phyloP scores from a whole-genome alignment of 257 asterid genomes.

The Fraxinus quadrangulata region DNA sequence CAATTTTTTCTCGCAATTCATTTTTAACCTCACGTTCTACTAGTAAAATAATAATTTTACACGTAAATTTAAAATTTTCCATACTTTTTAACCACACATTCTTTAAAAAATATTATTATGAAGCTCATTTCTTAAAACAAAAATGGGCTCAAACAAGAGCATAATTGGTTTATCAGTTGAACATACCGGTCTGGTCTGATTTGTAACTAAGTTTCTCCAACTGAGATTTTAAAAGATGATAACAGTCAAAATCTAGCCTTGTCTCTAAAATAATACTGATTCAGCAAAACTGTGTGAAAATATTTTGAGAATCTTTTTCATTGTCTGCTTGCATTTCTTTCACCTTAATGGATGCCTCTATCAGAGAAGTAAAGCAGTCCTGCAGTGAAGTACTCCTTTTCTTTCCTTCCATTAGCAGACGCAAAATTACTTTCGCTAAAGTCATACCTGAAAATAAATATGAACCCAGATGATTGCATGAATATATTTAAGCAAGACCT shows the following conservation, averaged over 20 bases:
- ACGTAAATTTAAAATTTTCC: too few species aligned
- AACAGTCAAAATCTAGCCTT: not conserved
- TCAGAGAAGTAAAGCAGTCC: conserved; percentile 32
- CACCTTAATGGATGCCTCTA: conserved; percentile 35
- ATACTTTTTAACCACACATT: too few species aligned
- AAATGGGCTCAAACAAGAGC: too few species aligned
- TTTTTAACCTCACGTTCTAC: too few species aligned
- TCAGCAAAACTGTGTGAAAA: not conserved
- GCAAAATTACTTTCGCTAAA: conserved; percentile 33
- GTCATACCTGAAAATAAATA: conserved; percentile 34
- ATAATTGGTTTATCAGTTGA: too few species aligned
- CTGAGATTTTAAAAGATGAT: not conserved
- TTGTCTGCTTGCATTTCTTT: conserved; percentile 33
- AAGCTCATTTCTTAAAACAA: too few species aligned
- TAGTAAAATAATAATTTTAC: too few species aligned
- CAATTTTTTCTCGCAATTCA: too few species aligned
- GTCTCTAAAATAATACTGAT: too few species aligned
- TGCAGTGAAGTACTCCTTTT: conserved; percentile 20
- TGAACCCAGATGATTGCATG: not conserved
- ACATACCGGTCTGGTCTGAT: too few species aligned
- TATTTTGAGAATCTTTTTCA: conserved; percentile 24
- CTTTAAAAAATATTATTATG: too few species aligned
- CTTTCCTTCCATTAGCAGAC: conserved; percentile 25
- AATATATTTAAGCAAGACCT: not conserved
- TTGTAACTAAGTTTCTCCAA: not conserved